Percentiles rank a stretch among this genome's conserved stretches.
phyloP scores from a whole-genome alignment of 1,284 basidiomycete genomes.

The Gymnopus androsaceus region DNA sequence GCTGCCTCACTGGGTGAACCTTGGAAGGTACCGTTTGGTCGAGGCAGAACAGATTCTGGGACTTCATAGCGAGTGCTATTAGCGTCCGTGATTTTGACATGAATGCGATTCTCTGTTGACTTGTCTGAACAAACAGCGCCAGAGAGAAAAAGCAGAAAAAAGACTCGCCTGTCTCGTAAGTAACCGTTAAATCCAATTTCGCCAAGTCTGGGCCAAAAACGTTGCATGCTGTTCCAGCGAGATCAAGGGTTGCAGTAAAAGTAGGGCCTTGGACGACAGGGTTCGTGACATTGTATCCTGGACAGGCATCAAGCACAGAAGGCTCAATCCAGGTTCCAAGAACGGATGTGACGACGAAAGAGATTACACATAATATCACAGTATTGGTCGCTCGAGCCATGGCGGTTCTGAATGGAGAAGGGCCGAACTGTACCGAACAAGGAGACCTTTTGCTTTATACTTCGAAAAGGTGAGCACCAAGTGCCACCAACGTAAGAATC shows the following conservation, averaged over 20 bases:
- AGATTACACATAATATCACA: not conserved
- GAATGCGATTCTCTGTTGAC: constrained; percentile 58
- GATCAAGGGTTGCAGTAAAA: constrained; percentile 53
- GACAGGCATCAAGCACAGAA: constrained; percentile 47
- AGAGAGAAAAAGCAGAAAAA: not conserved
- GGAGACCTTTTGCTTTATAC: not conserved
- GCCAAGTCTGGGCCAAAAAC: constrained; percentile 64
- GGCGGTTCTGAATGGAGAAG: not conserved
- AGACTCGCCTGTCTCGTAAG: constrained; percentile 56
- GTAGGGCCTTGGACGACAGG: constrained; percentile 36
- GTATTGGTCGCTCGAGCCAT: not conserved
- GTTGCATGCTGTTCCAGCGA: constrained; percentile 60
- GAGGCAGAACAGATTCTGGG: constrained; percentile 64
- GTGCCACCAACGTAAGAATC: not conserved
- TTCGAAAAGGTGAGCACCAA: not conserved
- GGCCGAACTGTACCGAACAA: no score
- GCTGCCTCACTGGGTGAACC: constrained; percentile 35
- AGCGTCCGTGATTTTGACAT: constrained; percentile 73
- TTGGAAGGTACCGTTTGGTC: constrained; percentile 42
- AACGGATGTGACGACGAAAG: not conserved
- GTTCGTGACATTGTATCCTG: constrained; percentile 52
- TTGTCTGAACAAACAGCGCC: not conserved
- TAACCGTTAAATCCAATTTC: constrained; percentile 53
- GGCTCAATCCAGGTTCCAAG: constrained; percentile 29
- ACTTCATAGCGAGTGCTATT: constrained; percentile 64